Percentiles rank a stretch among this genome's conserved stretches.
phyloP scores from a whole-genome alignment of 768 basidiomycete species.

The Calocybe indica region DNA sequence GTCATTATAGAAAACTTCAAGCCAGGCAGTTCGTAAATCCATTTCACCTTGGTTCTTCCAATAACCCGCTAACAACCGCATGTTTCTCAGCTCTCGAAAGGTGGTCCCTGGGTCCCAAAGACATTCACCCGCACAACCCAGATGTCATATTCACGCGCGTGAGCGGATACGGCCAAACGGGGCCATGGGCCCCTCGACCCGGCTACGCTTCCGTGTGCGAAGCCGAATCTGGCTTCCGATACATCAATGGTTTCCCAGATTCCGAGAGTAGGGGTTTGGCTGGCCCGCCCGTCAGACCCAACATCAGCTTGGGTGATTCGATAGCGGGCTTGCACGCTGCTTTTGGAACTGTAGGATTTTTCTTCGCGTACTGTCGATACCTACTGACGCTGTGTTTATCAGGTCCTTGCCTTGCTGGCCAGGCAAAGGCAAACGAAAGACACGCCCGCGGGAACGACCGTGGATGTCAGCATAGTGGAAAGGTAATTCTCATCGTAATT shows the following conservation, averaged over 20 bases:
- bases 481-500: slow-evolving; percentile 31
- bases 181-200: slow-evolving; percentile 65
- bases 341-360: slow-evolving; percentile 51
- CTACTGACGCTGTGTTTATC: neutral
- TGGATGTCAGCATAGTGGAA: slow-evolving; percentile 75
- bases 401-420: slow-evolving; percentile 58
- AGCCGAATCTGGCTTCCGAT: slow-evolving; percentile 69
- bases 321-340: slow-evolving; percentile 69
- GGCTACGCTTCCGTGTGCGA: slow-evolving; percentile 75
- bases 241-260: slow-evolving; percentile 64
- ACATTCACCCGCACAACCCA: slow-evolving; percentile 69
- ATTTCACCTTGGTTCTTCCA: neutral
- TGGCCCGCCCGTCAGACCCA: slow-evolving; percentile 64
- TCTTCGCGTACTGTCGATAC: too few relatives aligned
- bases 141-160: slow-evolving; percentile 88
- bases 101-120: slow-evolving; percentile 57
- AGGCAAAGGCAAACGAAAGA: slow-evolving; percentile 31
- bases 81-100: slow-evolving; percentile 52
- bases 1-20: slow-evolving; percentile 72
- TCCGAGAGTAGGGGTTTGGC: slow-evolving; percentile 42
- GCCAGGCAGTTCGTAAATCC: slow-evolving; percentile 56
- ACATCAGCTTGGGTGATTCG: slow-evolving; percentile 69
- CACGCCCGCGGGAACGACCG: slow-evolving; percentile 39
- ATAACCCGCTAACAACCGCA: slow-evolving; percentile 1
- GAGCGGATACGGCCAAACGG: slow-evolving; percentile 71